Percentiles rank a stretch among this genome's conserved stretches.
phyloP scores from a whole-genome alignment of 2,329 filamentous ascomycete species.

The Phoma sp. region DNA sequence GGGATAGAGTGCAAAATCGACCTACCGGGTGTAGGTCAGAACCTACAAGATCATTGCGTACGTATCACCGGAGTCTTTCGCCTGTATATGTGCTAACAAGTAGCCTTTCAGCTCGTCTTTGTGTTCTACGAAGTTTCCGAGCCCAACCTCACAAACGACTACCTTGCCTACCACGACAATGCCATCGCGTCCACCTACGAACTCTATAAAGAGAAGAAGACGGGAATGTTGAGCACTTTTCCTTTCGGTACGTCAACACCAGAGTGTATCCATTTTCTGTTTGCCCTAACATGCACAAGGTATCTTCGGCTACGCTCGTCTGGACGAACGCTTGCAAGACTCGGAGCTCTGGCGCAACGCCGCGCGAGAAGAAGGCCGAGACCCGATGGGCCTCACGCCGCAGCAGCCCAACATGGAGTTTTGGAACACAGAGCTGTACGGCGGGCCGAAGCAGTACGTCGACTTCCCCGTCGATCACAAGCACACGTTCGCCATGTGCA shows the following conservation, averaged over 20 bases:
- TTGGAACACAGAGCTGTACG: constrained; percentile 68
- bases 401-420: constrained; percentile 67
- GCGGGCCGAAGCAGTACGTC: constrained; percentile 64
- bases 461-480: constrained; percentile 61
- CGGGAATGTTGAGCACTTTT: constrained; percentile 65
- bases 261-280: too few species aligned
- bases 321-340: constrained; percentile 64
- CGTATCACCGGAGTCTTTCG: constrained; percentile 54
- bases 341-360: constrained; percentile 62
- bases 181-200: constrained; percentile 58
- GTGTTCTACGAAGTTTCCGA: constrained; percentile 67
- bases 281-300: background rate
- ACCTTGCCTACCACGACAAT: constrained; percentile 62
- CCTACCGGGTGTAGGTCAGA: constrained; percentile 67
- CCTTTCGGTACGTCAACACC: constrained; percentile 59
- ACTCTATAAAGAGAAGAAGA: constrained; percentile 65
- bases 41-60: constrained; percentile 69
- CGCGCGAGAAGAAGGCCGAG: constrained; percentile 53
- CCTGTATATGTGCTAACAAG: constrained; percentile 49
- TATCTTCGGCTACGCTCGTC: constrained; percentile 65
- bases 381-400: constrained; percentile 66
- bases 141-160: constrained; percentile 62
- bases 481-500: constrained; percentile 64
- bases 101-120: constrained; percentile 51
- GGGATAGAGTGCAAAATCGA: constrained; percentile 61